Base-by-base conservation (phyloP, 306 rosid genomes). In the Calophaca sinica region DNA sequence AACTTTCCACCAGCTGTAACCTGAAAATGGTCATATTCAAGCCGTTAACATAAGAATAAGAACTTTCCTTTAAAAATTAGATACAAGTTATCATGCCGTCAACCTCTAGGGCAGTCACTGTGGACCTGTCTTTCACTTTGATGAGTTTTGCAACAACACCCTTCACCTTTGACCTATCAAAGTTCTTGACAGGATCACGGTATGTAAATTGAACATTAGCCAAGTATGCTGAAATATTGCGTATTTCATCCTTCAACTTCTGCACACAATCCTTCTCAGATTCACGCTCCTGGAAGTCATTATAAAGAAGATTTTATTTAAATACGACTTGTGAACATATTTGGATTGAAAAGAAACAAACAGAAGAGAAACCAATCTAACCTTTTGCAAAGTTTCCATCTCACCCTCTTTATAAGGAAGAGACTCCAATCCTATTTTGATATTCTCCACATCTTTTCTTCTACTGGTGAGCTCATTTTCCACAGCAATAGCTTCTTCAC, bases 91-190 rank as follows among this genome's bases (percentile, higher is more conserved):
- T 55, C 46, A 63, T 1, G 83, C 41, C 26, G 33, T 66, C 76
- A 60, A 94, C 98, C 98, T 94, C 97, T 62, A 94, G 84, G 86
- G 98, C 98, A 51, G 97, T 94, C 96, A 88, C 84, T 3, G 97
- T 77, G 36, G 89, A 78, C 57, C 86, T 79, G 73, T 94, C 97
- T 82, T 88, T 94, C 53, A 94, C 97, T 90, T 91, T 86, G 68
- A 94, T 83, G 66, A 94, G 96, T 81, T 86, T 91, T 75, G 98
- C 97, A 80, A 94, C 91, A 53, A 94, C 97, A 33, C 98, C 98
- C 84, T 89, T 94, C 78, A 91, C 97, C 87, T 86, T 94, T 42
- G 97, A 88, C 86, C 98, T 86, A 57, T 91, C 96, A 85, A 94
- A 94, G 63, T 90, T 88, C 67, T 84, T 90, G 79, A 82, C 79